Base-by-base conservation (phyloP, 805 yeast genomes). In the Sugiyamaella marilandica region DNA sequence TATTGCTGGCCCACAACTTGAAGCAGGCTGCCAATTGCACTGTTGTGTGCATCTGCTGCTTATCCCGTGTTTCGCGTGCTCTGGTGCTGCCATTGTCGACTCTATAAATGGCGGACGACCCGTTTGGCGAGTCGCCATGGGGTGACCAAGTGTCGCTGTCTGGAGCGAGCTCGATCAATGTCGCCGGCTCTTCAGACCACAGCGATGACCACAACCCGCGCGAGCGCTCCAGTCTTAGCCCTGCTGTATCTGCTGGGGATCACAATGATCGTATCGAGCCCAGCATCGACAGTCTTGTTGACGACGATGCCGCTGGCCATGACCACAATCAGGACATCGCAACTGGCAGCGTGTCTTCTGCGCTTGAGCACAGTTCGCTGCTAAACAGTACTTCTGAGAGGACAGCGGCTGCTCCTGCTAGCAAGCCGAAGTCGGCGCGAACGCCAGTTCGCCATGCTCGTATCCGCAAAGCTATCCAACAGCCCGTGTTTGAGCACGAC, bases 91-190 rank as follows among this genome's bases (percentile, higher is more conserved):
- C 29, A 24, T 24, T 5, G 7, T 24, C 29, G 3, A 24, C 29
- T 5, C 7, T 24, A 19, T 13, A 13, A 46, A 55, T 55, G 59
- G 54, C 59, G 2, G 60, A 56, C 49, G 56, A 54, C 21, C 54
- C 50, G 26, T 54, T 53, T 35, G 60, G 54, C 13, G 52, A 55
- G n/a, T 58, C 62, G 36, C 59, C 60, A 11, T 59, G 62, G 62
- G 62, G 56, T 10, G 62, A 59, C 48, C 59, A 57, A 48, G 59
- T 53, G 29, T 57, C 60, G 21, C 47, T 53, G 21, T 49, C 60
- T 11, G 31, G 19, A 4, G 21, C 29, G 29, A 24, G 29, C 29
- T 24, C 29, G 29, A 24, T 7, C 7, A 24, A 24, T 24, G 29
- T 24, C 29, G 29, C 29, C 7, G 29, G 7, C 29, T 7, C 29